Conservation (phyloP, 208 protist genomes). For the Leishmania arabica region DNA sequence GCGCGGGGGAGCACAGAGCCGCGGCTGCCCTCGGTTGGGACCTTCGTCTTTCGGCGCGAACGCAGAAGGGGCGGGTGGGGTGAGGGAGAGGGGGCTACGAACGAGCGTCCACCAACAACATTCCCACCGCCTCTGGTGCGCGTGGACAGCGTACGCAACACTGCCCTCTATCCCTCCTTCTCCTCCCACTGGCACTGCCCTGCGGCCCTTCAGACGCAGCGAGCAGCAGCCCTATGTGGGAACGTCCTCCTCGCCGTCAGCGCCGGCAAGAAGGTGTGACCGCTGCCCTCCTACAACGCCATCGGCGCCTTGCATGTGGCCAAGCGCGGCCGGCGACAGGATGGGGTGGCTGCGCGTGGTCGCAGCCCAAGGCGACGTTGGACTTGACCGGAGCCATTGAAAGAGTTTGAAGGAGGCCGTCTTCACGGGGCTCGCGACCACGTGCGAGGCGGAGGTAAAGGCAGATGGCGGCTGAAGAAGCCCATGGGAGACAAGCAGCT, state of each 20-base stretch:
- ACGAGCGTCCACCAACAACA: not conserved
- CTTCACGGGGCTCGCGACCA: constrained; percentile 7
- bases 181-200: not conserved
- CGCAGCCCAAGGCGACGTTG: constrained; percentile 5
- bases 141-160: not conserved
- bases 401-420: constrained; percentile 13
- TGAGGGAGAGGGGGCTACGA: not conserved
- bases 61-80: not conserved
- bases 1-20: too few species aligned
- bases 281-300: constrained; percentile 22
- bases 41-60: too few species aligned
- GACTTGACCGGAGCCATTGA: constrained; percentile 24
- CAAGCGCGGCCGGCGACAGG: constrained; percentile 21
- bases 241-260: constrained; percentile 6
- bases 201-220: not conserved
- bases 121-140: not conserved
- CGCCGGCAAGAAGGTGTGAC: constrained; percentile 23
- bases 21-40: not conserved
- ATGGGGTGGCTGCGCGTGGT: constrained; percentile 14
- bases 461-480: constrained; percentile 27
- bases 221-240: not conserved
- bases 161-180: not conserved
- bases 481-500: constrained; percentile 26
- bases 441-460: constrained; percentile 21
- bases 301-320: constrained; percentile 15